These are phyloP conservation scores for Brassica juncea DNA, from an alignment of 345 rosid genomes.

Conservation along the genomic window DNA sequence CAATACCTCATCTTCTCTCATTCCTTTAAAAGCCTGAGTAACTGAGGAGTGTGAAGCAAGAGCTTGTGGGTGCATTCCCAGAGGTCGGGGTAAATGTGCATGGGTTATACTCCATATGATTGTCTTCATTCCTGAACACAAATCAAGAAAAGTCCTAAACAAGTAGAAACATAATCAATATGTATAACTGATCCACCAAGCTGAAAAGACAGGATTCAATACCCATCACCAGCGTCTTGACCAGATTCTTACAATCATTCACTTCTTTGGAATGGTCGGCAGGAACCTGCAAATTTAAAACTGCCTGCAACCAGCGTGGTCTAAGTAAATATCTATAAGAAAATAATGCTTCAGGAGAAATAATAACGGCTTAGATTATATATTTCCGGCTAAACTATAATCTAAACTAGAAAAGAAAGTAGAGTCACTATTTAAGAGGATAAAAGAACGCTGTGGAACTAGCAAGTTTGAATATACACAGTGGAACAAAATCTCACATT, in stretches of 20 bases:
- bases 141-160: constrained; percentile 6
- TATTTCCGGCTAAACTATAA: not conserved
- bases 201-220: constrained; percentile 36
- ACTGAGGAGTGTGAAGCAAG: constrained; percentile 63
- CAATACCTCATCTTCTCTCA: constrained; percentile 96
- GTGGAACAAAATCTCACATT: constrained; percentile 18
- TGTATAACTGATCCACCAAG: not conserved
- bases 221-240: constrained; percentile 99
- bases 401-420: constrained; percentile 5
- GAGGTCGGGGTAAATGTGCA: constrained; percentile 90
- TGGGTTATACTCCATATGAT: constrained; percentile 96
- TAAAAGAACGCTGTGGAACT: not conserved
- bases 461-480: constrained; percentile 13
- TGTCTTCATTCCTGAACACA: constrained; percentile 89
- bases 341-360: constrained; percentile 12
- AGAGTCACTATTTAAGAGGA: constrained; percentile 9
- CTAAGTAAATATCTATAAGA: constrained; percentile 4
- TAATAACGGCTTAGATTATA: constrained; percentile 1
- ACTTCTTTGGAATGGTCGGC: constrained; percentile 97
- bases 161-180: not conserved
- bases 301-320: constrained; percentile 72
- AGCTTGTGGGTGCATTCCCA: constrained; percentile 73
- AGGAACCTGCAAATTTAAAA: constrained; percentile 90
- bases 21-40: constrained; percentile 77
- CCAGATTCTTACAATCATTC: constrained; percentile 87